Evolutionary conservation across 306 rosid genomes (phyloP).

Genomic region (Castanospermum australe): DNA sequence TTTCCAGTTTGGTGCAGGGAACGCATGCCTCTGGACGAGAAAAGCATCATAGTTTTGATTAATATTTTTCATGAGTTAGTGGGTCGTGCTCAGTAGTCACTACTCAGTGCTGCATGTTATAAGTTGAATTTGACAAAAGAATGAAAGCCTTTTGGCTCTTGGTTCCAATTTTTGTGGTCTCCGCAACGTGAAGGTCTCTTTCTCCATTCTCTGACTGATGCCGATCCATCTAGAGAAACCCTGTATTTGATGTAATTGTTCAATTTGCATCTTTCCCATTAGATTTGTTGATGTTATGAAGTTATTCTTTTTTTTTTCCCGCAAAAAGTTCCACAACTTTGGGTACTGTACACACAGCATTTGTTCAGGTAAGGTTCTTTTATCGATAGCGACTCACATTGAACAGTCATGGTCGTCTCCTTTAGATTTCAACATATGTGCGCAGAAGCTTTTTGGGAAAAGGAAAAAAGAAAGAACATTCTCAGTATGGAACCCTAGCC

Average conservation of each 20-base stretch:
- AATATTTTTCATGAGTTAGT: not conserved
- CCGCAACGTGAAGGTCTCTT: not conserved
- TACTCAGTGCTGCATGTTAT: too few species aligned
- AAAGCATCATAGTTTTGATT: not conserved
- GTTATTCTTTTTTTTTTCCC: not conserved
- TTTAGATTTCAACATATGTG: too few species aligned
- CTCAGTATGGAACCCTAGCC: not conserved
- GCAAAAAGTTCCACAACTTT: not conserved
- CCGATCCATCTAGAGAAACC: not conserved
- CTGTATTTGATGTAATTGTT: not conserved
- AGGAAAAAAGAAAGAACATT: too few species aligned
- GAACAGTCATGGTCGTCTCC: too few species aligned
- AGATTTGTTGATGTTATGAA: too few species aligned
- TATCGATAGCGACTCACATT: not conserved
- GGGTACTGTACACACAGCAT: not conserved
- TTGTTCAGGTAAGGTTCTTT: not conserved
- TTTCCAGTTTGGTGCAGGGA: conserved; percentile 28
- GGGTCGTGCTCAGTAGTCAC: not conserved
- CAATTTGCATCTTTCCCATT: not conserved
- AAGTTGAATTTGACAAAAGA: too few species aligned
- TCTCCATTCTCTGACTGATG: too few species aligned
- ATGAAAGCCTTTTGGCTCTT: too few species aligned
- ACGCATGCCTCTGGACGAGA: not conserved
- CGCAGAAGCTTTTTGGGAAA: not conserved
- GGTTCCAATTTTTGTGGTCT: too few species aligned